Evolutionary conservation across 202 grass and related monocot genomes (phyloP).

Genomic region (Setaria italica): DNA sequence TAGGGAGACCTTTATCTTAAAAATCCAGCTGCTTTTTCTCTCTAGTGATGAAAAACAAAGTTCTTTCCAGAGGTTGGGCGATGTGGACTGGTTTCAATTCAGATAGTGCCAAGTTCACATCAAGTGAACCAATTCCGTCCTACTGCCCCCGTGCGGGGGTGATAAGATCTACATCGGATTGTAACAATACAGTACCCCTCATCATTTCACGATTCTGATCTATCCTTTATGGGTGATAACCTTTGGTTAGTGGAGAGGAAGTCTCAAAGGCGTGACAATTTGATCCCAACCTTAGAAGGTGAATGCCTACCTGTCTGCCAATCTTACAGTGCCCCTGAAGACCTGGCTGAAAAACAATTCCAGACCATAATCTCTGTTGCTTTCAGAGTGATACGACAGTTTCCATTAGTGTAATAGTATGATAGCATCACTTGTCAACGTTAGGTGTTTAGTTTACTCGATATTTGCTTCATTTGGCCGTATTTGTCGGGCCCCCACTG

Average conservation of each 20-base stretch:
- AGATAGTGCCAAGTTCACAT: constrained; percentile 49
- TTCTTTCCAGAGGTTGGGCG: constrained; percentile 36
- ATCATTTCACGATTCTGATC: constrained; percentile 24
- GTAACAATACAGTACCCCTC: constrained; percentile 16
- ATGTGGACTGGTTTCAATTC: constrained; percentile 35
- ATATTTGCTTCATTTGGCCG: constrained; percentile 39
- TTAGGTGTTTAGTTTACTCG: constrained; percentile 30
- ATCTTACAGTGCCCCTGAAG: background rate
- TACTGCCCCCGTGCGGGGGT: constrained; percentile 28
- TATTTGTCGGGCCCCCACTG: constrained; percentile 13
- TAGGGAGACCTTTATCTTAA: constrained; percentile 29
- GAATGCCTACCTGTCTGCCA: background rate
- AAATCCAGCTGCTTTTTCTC: constrained; percentile 17
- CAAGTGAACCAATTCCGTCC: constrained; percentile 30
- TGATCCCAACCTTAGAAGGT: constrained; percentile 4
- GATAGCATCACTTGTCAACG: background rate
- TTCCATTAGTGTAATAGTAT: constrained; percentile 7
- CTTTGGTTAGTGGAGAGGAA: constrained; percentile 43
- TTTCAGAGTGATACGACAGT: constrained; percentile 11
- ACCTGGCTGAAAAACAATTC: constrained; percentile 4
- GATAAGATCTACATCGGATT: constrained; percentile 37
- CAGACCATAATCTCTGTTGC: background rate
- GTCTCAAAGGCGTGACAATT: constrained; percentile 24
- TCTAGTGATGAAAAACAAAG: constrained; percentile 24
- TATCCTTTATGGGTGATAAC: constrained; percentile 28